Percentiles rank a stretch among this genome's conserved stretches.
Conservation (phyloP, 495 filamentous ascomycete species). For the Staphylotrichum longicolle region DNA sequence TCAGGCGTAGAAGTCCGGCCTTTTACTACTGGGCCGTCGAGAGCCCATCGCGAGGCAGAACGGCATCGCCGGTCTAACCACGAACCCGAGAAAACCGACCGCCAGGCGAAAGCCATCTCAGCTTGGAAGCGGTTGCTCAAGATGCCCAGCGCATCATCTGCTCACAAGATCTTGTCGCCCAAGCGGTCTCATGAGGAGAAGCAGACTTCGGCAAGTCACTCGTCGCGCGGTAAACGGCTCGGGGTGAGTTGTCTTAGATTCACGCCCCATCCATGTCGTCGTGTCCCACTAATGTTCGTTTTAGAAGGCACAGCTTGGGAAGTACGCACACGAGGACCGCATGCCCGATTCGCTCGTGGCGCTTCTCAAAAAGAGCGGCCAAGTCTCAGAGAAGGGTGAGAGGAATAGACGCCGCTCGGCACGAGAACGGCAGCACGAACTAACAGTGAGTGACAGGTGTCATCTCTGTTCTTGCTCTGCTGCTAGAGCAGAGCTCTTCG, state of each 20-base stretch:
- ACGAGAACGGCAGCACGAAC: neutral
- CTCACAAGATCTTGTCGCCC: slow-evolving; percentile 6
- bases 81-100: slow-evolving; percentile 8
- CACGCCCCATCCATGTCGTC: neutral
- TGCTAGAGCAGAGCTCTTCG: slow-evolving; percentile 64
- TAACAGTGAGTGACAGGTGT: slow-evolving; percentile 50
- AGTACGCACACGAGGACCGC: slow-evolving; percentile 77
- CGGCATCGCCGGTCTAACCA: slow-evolving; percentile 17
- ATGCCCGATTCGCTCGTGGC: slow-evolving; percentile 82
- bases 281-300: neutral
- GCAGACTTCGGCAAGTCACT: neutral
- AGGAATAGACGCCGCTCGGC: slow-evolving; percentile 40
- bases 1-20: neutral
- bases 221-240: slow-evolving; percentile 31
- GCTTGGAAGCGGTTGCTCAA: slow-evolving; percentile 29
- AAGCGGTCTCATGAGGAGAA: slow-evolving; percentile 14
- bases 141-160: slow-evolving; percentile 26
- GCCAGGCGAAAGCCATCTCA: slow-evolving; percentile 29
- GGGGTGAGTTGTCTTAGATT: slow-evolving; percentile 23
- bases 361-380: slow-evolving; percentile 63
- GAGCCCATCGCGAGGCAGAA: slow-evolving; percentile 23
- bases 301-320: slow-evolving; percentile 68
- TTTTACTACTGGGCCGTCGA: slow-evolving; percentile 20
- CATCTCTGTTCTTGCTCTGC: slow-evolving; percentile 67
- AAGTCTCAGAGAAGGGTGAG: slow-evolving; percentile 54